A percentile compares a stretch with the other conserved stretches of the same genome.
phyloP scores from a whole-genome alignment of 2,329 filamentous ascomycete genomes.

The Cladosporium cucumerinum region DNA sequence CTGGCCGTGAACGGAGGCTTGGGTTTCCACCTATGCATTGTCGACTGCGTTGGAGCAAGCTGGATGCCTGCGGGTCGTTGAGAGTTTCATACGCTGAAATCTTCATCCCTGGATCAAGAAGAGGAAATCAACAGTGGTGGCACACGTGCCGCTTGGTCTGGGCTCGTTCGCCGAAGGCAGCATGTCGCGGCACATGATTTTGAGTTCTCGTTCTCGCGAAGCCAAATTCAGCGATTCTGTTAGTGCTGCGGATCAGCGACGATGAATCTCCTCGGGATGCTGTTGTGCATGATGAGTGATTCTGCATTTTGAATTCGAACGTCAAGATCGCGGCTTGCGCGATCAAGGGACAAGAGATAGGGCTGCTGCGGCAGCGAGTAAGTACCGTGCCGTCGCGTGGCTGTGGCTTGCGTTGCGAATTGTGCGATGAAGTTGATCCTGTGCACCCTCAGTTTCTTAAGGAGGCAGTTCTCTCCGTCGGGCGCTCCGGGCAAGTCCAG shows the following conservation, averaged over 20 bases:
- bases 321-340: background rate
- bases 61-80: background rate
- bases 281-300: background rate
- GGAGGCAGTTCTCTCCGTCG: background rate
- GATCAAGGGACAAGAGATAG: background rate
- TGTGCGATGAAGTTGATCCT: background rate
- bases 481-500: background rate
- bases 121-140: background rate
- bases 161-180: background rate
- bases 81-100: background rate
- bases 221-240: background rate
- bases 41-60: background rate
- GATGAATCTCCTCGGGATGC: background rate
- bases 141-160: background rate
- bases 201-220: background rate
- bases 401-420: background rate
- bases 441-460: background rate
- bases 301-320: background rate
- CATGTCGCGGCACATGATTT: background rate
- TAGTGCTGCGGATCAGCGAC: background rate
- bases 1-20: background rate
- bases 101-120: background rate
- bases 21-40: background rate
- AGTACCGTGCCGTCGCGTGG: conserved; percentile 9
- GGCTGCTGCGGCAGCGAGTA: background rate